These are phyloP conservation scores for Neurospora sp. DNA, from an alignment of 2,329 filamentous ascomycete genomes.

Conservation along the genomic window DNA sequence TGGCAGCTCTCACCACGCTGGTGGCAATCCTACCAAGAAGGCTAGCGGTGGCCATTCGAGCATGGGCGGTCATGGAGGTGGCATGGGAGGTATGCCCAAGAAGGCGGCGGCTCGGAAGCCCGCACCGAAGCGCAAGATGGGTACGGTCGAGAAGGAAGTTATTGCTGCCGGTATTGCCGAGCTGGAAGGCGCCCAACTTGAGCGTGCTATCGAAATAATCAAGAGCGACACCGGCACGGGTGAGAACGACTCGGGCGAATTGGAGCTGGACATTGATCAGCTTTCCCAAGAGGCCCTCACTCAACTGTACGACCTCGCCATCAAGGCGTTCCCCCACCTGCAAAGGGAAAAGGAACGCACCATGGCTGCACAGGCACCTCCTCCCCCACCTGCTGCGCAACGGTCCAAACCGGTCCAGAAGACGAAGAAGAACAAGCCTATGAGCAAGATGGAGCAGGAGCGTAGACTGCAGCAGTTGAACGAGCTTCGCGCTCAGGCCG, in stretches of 20 bases:
- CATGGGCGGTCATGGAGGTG: conserved; percentile 12
- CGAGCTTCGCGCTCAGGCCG: conserved; percentile 44
- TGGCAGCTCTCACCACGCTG: not conserved
- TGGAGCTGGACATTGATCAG: conserved; percentile 50
- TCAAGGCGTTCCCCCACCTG: conserved; percentile 29
- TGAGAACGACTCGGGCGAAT: conserved; percentile 48
- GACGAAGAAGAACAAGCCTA: conserved; percentile 66
- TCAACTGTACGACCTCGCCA: conserved; percentile 38
- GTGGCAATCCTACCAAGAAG: conserved; percentile 10
- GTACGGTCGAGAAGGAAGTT: conserved; percentile 78
- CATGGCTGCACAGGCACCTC: conserved; percentile 18
- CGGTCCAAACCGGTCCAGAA: conserved; percentile 28
- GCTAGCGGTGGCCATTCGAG: conserved; percentile 4
- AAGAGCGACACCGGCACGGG: conserved; percentile 70
- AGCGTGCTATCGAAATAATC: conserved; percentile 79
- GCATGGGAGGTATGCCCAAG: conserved; percentile 27
- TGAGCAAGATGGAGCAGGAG: conserved; percentile 64
- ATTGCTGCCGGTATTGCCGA: conserved; percentile 79
- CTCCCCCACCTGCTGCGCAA: conserved; percentile 13
- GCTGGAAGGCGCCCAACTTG: conserved; percentile 67
- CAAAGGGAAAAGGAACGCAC: conserved; percentile 24
- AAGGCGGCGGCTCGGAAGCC: conserved; percentile 33
- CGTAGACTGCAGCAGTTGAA: conserved; percentile 54
- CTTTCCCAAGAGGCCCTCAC: conserved; percentile 44
- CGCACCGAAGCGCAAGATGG: conserved; percentile 46